Base-by-base conservation (phyloP, 2,329 filamentous ascomycete genomes). In the Sporothrix brunneoviolacea region DNA sequence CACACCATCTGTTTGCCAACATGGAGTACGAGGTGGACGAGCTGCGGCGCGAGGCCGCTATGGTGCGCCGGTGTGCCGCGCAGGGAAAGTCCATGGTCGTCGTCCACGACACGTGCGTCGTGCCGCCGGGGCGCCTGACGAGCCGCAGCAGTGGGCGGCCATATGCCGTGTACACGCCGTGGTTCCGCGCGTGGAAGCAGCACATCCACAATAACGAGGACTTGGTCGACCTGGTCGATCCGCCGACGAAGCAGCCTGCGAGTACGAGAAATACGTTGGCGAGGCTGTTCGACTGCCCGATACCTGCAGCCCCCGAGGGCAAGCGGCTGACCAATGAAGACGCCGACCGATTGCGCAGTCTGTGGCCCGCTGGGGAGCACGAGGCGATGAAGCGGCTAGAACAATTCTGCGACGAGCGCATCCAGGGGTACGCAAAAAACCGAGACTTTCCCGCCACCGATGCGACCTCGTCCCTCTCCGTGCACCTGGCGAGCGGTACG, bases 11-110 rank as follows among this genome's bases (percentile, higher is more conserved):
- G 3, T 94, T 82, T 60, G 82, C 86, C 42, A 95, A 95, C 62
- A 80, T 90, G 51, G 90, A 95, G 64, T 95, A 95, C 60, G 91
- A 95, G 64, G 88, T 94, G 0, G 91, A 96, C 62, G 91, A 95
- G 68, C 68, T 95, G 52, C 74, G 90, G 38, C 75, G 90, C 6
- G 91, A 96, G 71, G 24, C 68, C 95, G 60, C 75, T 88, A 1
- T 75, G 70, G 24, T 10, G 10, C 5, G 24, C 24, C 65, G 73
- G 36, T 79, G 84, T 53, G 67, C 84, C 1, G 73, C 81, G 15
- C 77, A 76, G 12, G 83, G 79, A 0, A 79, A 91, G 41, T 74
- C 77, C 2, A 82, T 94, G 57, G 76, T 83, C n/a, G 77, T 83
- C 0, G 73, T 85, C 1, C 87, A 91, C 54, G 91, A 95, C 65